A percentile compares a stretch with the other conserved stretches of the same genome.
Conservation (phyloP, 305 asterid species). For the Rubia peregrina region DNA sequence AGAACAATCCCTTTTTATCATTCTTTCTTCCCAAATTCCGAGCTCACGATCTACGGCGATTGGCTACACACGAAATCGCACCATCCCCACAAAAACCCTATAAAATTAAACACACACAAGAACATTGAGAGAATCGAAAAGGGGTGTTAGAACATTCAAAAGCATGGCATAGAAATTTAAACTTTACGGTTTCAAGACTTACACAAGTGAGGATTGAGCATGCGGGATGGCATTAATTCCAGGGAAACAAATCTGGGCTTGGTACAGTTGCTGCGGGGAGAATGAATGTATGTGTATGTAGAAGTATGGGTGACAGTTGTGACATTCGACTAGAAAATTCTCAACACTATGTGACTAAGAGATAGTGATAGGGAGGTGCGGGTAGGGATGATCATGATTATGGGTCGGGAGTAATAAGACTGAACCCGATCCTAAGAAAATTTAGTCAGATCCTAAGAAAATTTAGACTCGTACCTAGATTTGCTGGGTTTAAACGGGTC, state of each 20-base stretch:
- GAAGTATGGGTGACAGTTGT: too few species aligned
- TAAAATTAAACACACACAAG: conserved; percentile 12
- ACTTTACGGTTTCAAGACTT: conserved; percentile 3
- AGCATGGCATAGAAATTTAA: conserved; percentile 4
- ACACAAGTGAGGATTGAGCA: conserved; percentile 17
- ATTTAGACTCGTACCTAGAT: too few species aligned
- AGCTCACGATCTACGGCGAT: conserved; percentile 29
- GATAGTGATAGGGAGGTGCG: neutral
- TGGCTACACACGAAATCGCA: conserved; percentile 15
- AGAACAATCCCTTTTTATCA: neutral
- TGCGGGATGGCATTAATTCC: neutral
- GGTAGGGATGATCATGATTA: too few species aligned
- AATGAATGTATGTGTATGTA: neutral
- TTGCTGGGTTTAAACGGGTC: too few species aligned
- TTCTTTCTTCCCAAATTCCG: conserved; percentile 17
- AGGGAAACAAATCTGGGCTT: conserved; percentile 16
- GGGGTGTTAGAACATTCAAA: neutral
- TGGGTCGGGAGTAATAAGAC: too few species aligned
- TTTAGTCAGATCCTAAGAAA: too few species aligned
- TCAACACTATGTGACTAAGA: neutral
- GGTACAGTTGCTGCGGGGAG: neutral
- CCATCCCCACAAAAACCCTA: conserved; percentile 33
- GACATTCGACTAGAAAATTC: neutral
- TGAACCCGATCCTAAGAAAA: too few species aligned
- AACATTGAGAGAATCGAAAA: neutral